A percentile compares a stretch with the other conserved stretches of the same genome.
phyloP scores from a whole-genome alignment of 179 eudicot species.

The Silene coronaria region DNA sequence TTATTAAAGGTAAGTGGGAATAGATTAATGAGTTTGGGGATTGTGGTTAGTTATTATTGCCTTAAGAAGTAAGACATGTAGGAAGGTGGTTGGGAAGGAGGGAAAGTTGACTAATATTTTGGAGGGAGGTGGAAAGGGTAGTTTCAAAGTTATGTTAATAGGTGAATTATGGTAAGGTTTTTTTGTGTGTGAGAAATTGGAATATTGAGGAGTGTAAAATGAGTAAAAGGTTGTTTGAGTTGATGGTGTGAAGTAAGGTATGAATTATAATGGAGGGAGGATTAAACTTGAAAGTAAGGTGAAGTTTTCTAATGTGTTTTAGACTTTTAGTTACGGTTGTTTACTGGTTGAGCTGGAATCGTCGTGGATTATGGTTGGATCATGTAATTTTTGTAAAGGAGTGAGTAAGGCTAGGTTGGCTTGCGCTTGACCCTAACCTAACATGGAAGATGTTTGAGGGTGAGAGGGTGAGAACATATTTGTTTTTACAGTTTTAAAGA shows the following conservation, averaged over 20 bases:
- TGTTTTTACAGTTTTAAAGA: too few species aligned
- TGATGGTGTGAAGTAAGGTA: slow-evolving; percentile 10
- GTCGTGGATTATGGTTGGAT: too few species aligned
- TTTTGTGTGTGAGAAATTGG: neutral
- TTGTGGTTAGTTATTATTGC: slow-evolving; percentile 1
- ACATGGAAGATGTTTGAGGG: too few species aligned
- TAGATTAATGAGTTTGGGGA: neutral
- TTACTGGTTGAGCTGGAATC: too few species aligned
- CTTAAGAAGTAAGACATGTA: slow-evolving; percentile 12
- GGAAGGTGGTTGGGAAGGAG: slow-evolving; percentile 16
- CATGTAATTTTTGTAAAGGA: too few species aligned
- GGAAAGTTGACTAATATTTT: neutral
- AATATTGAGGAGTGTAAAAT: neutral
- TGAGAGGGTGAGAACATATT: too few species aligned
- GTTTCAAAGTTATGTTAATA: slow-evolving; percentile 10
- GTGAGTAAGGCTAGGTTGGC: too few species aligned
- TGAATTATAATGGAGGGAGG: neutral
- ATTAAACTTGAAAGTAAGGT: neutral
- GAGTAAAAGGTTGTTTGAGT: neutral
- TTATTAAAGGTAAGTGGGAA: neutral
- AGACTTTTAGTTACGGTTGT: too few species aligned
- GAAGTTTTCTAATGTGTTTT: too few species aligned
- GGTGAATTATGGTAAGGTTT: neutral
- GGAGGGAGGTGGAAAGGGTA: slow-evolving; percentile 16
- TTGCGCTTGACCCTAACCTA: too few species aligned